Evolutionary conservation across 1,139 yeast species (phyloP), one percentile per base, ranked within the genome.

Genomic region (Trichomonascaceae sp.): DNA sequence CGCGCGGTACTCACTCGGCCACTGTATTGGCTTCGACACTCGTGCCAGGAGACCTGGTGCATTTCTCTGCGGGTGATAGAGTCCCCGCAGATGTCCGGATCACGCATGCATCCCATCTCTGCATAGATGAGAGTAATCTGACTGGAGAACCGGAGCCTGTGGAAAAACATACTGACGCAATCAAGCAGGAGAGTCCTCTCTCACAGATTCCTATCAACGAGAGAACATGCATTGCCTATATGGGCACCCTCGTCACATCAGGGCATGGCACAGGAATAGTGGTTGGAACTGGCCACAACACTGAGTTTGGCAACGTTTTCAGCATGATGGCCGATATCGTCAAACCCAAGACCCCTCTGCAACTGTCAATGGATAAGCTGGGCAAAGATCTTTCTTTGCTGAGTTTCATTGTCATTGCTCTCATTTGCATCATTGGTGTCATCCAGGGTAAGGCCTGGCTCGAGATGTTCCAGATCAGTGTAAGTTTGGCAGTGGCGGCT

Each of bases 381-480:
- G 97, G 97, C 30, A 80, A 82, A 52, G 94, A 89, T 47, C 65
- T 89, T 33, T 81, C 94, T 0, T 56, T 76, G 30, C 72, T 81
- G 52, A 77, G 93, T 59, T 87, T 89, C 59, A 71, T 65, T 22
- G 76, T 87, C 13, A 89, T 89, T 58, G 94, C 93, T 30, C 54
- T 80, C 17, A 89, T 89, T 51, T 85, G 94, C 49, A 51, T 87
- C 20, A 67, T 87, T 46, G 98, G 97, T 38, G 67, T 89, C 16
- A 37, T 81, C 33, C 94, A 87, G 61, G 97, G 97, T 33, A 77
- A 93, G 42, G 69, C 81, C 6, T 84, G 95, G 94, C 66, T 89
- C 40, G 97, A 87, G 43, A 89, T 89, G 95, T 87, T 89, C 59
- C 95, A 89, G 54, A 85, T 89, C 40, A 82, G 95, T 2, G 97